These are phyloP conservation scores for Pythium dissimile DNA, from an alignment of 352 stramenopile genomes.

Conservation along the genomic window DNA sequence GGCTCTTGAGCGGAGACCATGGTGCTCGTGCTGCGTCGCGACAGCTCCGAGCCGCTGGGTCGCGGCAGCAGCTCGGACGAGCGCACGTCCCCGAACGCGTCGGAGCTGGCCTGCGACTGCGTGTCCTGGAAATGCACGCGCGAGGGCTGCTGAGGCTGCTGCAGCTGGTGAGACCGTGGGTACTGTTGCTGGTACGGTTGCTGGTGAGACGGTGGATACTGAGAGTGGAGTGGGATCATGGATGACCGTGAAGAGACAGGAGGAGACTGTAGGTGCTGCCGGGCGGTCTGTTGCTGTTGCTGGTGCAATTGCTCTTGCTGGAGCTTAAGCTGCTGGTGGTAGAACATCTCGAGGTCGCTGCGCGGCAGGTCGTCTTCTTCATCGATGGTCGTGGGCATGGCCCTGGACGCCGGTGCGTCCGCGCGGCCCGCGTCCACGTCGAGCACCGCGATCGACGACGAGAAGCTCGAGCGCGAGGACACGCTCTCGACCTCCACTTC, in stretches of 20 bases:
- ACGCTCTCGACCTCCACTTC: conserved; percentile 18
- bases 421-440: conserved; percentile 29
- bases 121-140: conserved; percentile 12
- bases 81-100: background rate
- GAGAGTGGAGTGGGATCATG: background rate
- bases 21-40: background rate
- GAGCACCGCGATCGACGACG: conserved; percentile 56
- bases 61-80: conserved; percentile 10
- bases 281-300: background rate
- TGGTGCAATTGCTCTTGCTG: conserved; percentile 5
- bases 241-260: background rate
- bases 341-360: conserved; percentile 10
- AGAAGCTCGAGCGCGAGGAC: conserved; percentile 33
- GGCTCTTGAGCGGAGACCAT: background rate
- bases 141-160: conserved; percentile 2
- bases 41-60: background rate
- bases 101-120: background rate
- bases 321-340: conserved; percentile 10
- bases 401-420: conserved; percentile 20
- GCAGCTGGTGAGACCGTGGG: background rate
- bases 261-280: background rate
- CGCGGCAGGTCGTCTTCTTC: conserved; percentile 12
- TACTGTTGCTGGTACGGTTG: too few species aligned
- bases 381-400: conserved; percentile 16
- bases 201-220: background rate